Base-by-base conservation (phyloP, 129 eudicot genomes). In the Arctium lappa region DNA sequence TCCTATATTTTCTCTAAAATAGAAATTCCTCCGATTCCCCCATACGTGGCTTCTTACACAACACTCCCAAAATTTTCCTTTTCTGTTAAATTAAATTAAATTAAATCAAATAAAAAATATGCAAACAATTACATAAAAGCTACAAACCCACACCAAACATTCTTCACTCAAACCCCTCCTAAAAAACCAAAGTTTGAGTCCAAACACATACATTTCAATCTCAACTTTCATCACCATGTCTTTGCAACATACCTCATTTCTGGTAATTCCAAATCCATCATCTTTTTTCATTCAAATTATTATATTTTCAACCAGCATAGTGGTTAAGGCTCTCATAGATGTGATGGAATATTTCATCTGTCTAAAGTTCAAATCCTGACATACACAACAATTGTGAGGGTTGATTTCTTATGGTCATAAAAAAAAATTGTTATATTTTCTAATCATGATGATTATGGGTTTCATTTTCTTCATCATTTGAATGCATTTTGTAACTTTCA, bases 161-260 rank as follows among this genome's bases (percentile, higher is more conserved):
- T 60, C 68, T 0, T 60, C 68, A 16, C 68, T 60, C 10, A 29
- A n/a, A 69, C 16, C 18, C 75, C n/a, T 3, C 46, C 32, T 27
- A 76, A 50, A 22, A 76, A 50, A 39, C 77, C 80, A 76, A 8
- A 12, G 32, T 53, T 72, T n/a, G 16, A 16, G 37, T 44, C 12
- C 63, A 30, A 79, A 63, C 22, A 15, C 15, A 68, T 18, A 38
- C 75, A 46, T 39, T 18, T 29, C 30, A 16, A 65, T 6, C 83
- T n/a, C 79, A 37, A 79, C 72, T 73, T 72, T 69, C 87, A 80
- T 69, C 87, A 92, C 85, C 86, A 89, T 92, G 60, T 85, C 93
- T 22, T 56, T 88, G 18, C 81, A 81, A 33, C 87, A 86, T 53
- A 85, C 56, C 89, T 65, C 37, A 73, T 80, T 89, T 69, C 76